A percentile compares a stretch with the other conserved stretches of the same genome.
These are phyloP conservation scores for Metroxylon sagu DNA, from an alignment of 176 grass and related monocot genomes.

Conservation along the genomic window DNA sequence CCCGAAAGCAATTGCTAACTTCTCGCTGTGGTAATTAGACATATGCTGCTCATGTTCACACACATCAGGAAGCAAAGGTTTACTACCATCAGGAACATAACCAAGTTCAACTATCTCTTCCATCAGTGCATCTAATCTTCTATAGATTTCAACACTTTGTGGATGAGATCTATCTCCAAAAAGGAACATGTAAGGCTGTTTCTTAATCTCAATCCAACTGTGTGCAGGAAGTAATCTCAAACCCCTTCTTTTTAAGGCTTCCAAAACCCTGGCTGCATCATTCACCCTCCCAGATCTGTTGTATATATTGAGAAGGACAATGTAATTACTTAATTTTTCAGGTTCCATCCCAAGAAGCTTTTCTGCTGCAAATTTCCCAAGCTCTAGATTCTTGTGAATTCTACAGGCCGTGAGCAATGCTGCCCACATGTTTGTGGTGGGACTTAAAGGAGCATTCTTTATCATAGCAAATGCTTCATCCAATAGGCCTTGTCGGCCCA, in stretches of 20 bases:
- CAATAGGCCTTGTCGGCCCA: slow-evolving; percentile 40
- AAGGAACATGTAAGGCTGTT: slow-evolving; percentile 33
- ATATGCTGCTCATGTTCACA: too few relatives aligned
- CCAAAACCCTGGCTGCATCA: slow-evolving; percentile 43
- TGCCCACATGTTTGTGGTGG: slow-evolving; percentile 50
- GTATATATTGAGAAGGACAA: slow-evolving; percentile 52
- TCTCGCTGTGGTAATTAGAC: too few relatives aligned
- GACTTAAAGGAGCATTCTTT: slow-evolving; percentile 22
- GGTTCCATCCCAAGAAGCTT: slow-evolving; percentile 49
- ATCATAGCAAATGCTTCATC: slow-evolving; percentile 47
- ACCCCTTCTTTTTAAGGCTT: slow-evolving; percentile 4
- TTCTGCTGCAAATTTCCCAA: slow-evolving; percentile 34
- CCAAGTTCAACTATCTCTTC: too few relatives aligned
- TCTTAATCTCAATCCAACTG: slow-evolving; percentile 52
- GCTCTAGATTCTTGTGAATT: slow-evolving; percentile 18
- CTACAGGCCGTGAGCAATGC: slow-evolving; percentile 45
- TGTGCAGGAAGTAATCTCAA: slow-evolving; percentile 40
- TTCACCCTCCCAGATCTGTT: slow-evolving; percentile 31
- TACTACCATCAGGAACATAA: too few relatives aligned
- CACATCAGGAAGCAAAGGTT: too few relatives aligned
- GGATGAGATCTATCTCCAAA: too few relatives aligned
- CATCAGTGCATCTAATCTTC: too few relatives aligned
- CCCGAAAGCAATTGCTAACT: too few relatives aligned
- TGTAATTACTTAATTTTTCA: slow-evolving; percentile 37
- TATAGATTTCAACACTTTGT: too few relatives aligned